These are phyloP conservation scores for Collybia mongolica DNA, from an alignment of 768 basidiomycete species.

Conservation along the genomic window DNA sequence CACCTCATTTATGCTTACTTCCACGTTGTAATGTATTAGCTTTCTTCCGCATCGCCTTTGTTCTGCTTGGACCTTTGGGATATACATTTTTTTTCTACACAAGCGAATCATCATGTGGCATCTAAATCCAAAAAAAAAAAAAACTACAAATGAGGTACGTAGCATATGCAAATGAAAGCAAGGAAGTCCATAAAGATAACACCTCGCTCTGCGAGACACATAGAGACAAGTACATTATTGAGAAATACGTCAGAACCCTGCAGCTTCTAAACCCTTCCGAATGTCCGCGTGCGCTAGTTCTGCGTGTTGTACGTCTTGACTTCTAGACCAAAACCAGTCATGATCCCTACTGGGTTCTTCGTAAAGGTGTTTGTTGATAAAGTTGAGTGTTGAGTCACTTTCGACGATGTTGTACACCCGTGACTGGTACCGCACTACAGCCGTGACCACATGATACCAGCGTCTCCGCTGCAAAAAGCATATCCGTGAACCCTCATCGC, in stretches of 20 bases:
- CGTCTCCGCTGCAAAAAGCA: slow-evolving; percentile 56
- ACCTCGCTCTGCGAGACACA: neutral
- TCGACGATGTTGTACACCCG: slow-evolving; percentile 48
- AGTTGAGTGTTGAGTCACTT: slow-evolving; percentile 42
- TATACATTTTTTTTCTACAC: slow-evolving; percentile 34
- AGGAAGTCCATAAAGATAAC: neutral
- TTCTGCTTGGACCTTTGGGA: slow-evolving; percentile 36
- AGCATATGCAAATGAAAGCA: neutral
- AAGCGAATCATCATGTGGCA: slow-evolving; percentile 8
- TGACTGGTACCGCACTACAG: slow-evolving; percentile 58
- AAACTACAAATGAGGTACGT: neutral
- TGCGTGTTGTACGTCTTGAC: slow-evolving; percentile 56
- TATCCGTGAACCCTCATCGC: slow-evolving; percentile 39
- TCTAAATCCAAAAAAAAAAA: neutral
- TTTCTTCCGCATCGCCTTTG: slow-evolving; percentile 22
- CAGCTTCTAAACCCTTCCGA: slow-evolving; percentile 63
- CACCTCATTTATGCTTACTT: slow-evolving; percentile 17
- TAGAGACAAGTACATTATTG: neutral
- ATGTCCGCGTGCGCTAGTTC: slow-evolving; percentile 66
- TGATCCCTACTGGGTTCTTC: slow-evolving; percentile 39
- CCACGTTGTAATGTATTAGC: slow-evolving; percentile 28
- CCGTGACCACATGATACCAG: slow-evolving; percentile 52
- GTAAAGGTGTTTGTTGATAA: slow-evolving; percentile 46
- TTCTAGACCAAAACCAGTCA: slow-evolving; percentile 56
- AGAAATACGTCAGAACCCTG: slow-evolving; percentile 48